Conservation (phyloP, 2,329 filamentous ascomycete genomes). For the Penicillium sp. region DNA sequence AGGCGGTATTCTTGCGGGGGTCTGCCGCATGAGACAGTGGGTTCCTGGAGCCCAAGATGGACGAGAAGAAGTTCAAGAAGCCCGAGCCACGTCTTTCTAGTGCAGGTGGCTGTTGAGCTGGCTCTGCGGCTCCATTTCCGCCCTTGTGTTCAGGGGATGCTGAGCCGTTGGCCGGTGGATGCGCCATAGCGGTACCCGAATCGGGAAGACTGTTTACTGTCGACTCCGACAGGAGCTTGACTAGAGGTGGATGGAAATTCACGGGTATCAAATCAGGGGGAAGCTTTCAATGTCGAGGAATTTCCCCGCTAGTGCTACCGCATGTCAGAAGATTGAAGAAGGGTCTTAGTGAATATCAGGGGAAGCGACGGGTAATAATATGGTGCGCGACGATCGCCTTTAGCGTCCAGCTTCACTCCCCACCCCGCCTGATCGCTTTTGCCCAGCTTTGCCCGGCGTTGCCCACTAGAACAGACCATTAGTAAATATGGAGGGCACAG, state of each 20-base stretch:
- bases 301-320: neutral
- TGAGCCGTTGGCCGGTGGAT: constrained; percentile 5
- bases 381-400: constrained; percentile 17
- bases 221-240: neutral
- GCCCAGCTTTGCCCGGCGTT: neutral
- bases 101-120: neutral
- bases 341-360: constrained; percentile 9
- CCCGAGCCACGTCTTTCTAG: constrained; percentile 15
- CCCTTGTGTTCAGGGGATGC: constrained; percentile 6
- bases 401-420: constrained; percentile 14
- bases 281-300: neutral
- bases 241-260: too few relatives aligned
- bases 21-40: constrained; percentile 59
- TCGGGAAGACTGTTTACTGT: neutral
- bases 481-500: neutral
- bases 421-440: constrained; percentile 13
- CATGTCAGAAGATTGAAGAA: constrained; percentile 3
- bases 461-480: neutral
- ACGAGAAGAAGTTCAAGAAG: constrained; percentile 24
- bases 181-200: constrained; percentile 13
- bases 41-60: constrained; percentile 44
- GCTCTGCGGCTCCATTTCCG: neutral
- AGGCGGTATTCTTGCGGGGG: constrained; percentile 66
- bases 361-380: constrained; percentile 21
- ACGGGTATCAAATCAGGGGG: neutral